Evolutionary conservation across 805 yeast genomes (phyloP).

Genomic region (Millerozyma miso): DNA sequence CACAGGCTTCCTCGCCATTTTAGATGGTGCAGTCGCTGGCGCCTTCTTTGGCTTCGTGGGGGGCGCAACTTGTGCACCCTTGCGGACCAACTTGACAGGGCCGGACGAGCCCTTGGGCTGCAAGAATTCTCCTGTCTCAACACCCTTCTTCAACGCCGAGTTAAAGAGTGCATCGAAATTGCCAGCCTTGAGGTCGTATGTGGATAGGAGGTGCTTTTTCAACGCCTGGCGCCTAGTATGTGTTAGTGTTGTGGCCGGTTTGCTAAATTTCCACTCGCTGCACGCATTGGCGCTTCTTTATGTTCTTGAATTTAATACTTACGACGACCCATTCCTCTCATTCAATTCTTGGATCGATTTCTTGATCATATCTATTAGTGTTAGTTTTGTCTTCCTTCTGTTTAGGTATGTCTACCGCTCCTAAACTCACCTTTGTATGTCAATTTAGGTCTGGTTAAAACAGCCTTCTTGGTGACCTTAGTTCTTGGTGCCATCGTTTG

Average conservation of each 20-base stretch:
- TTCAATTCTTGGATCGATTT: conserved; percentile 68
- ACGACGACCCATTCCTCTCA: conserved; percentile 77
- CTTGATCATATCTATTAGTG: conserved; percentile 51
- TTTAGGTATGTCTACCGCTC: background rate
- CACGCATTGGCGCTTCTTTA: no score
- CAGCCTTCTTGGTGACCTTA: conserved; percentile 15
- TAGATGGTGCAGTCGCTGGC: conserved; percentile 28
- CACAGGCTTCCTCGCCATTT: conserved; percentile 16
- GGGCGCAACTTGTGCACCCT: conserved; percentile 13
- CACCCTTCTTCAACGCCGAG: conserved; percentile 75
- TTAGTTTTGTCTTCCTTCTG: background rate
- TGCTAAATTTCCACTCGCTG: no score
- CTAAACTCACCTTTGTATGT: conserved; percentile 45
- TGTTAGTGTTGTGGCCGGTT: conserved; percentile 10
- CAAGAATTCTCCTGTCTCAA: conserved; percentile 64
- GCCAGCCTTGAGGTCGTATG: conserved; percentile 52
- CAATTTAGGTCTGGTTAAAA: conserved; percentile 26
- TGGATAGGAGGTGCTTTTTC: conserved; percentile 73
- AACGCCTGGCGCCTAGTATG: conserved; percentile 69
- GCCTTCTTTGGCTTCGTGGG: conserved; percentile 10
- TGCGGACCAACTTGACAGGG: conserved; percentile 64
- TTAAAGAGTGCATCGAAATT: conserved; percentile 77
- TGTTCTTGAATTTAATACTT: conserved; percentile 22
- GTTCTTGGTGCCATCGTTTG: conserved; percentile 35
- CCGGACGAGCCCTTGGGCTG: conserved; percentile 93